Base-by-base conservation (phyloP, 176 grass and related monocot species). In the Oryza brachyantha region DNA sequence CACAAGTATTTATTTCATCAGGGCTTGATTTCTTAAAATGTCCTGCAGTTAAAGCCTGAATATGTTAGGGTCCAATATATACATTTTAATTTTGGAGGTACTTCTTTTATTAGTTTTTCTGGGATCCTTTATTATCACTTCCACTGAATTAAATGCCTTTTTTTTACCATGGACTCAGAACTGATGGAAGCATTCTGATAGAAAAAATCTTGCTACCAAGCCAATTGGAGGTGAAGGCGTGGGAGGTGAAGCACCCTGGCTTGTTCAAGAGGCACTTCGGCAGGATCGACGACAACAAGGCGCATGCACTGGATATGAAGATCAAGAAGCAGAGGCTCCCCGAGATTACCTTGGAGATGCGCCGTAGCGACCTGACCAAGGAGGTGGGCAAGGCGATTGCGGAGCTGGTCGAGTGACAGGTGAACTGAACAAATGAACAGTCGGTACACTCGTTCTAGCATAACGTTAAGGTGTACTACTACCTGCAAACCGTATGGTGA, bases 201-300 rank as follows among this genome's bases (percentile, higher is more conserved):
- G n/a, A n/a, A n/a, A n/a, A n/a, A n/a, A n/a, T n/a, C n/a, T n/a
- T n/a, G n/a, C n/a, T n/a, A n/a, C n/a, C n/a, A n/a, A n/a, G n/a
- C n/a, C n/a, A n/a, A n/a, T n/a, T n/a, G 61, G 84, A 79, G 61
- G 54, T 92, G 8, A 72, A 1, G 26, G 32, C 28, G 42, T 24
- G 89, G 41, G 64, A 84, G 40, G 58, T 40, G 45, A 38, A 27
- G 2, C 11, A 55, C 14, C 35, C 26, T 0, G 83, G 80, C 5
- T 12, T 81, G 10, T 79, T 89, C 64, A 92, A 92, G 75, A 75
- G 82, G 32, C 70, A 80, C 10, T 78, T 92, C 3, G 68, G 37
- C 37, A 74, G 65, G 80, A 29, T 96, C 5, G 64, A 77, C 0
- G 69, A 85, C 1, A 31, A 57, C 5, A 90, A 90, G 81, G 93